Base-by-base conservation (phyloP, 1,284 basidiomycete genomes). In the Blastosporella zonata region DNA sequence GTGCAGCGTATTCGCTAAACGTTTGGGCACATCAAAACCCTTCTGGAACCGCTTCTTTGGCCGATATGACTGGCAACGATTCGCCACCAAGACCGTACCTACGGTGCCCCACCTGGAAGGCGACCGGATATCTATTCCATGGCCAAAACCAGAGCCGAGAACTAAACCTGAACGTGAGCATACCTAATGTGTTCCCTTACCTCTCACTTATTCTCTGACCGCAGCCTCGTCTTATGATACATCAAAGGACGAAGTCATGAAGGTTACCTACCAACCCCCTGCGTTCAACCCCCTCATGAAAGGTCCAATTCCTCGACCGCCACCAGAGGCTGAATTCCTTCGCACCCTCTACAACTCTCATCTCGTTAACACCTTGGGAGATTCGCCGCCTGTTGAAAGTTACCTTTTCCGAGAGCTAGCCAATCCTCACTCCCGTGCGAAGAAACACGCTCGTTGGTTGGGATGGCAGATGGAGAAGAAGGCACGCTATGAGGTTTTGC, bases 391-490 rank as follows among this genome's bases (percentile, higher is more conserved):
- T 8, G 74, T 87, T 51, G 88, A 91, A 62, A 61, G 77, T 13
- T 79, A 81, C 60, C 64, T 91, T 47, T 62, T 70, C 25, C 75
- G 76, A 54, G 88, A 91, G 59, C 77, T 91, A 34, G 75, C 85
- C 20, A 90, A 90, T 64, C 87, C 87, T 25, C 84, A 90, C 61
- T 82, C 84, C 10, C 82, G 87, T 18, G 84, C 85, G 7, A 90
- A 87, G 73, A 89, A 87, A 63, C 82, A 87, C 58, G 71, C 72
- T 38, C 79, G 89, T 54, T 90, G 85, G 83, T 78, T 87, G 61
- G 71, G 72, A 5, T 73, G 72, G 55, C 72, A 75, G 55, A 59
- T 62, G 15, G 68, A 72, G 55, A 76, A 73, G 60, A 70, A 73
- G 37, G 64, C 67, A 13, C 67, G 84, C 47, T 69, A 84, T 45